Conservation (phyloP, 495 filamentous ascomycete genomes). For the Penicillium herquei region DNA sequence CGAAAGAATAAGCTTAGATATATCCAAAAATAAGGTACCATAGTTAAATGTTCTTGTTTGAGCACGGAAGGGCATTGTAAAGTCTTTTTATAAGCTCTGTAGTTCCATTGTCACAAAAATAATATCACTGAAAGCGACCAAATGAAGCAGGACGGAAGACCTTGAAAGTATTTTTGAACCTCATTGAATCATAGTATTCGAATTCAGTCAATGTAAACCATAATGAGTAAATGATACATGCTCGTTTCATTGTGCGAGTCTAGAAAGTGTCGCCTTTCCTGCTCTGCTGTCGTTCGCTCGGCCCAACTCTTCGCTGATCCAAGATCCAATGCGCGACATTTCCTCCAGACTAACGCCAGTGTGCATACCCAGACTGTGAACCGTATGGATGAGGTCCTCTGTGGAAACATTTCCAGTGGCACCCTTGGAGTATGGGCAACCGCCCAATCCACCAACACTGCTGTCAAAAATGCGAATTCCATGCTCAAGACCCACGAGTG, state of each 20-base stretch:
- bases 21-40: no score
- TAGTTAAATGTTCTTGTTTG: no score
- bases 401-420: conserved; percentile 95
- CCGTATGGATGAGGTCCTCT: conserved; percentile 87
- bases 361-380: conserved; percentile 82
- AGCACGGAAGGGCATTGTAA: no score
- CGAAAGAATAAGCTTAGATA: no score
- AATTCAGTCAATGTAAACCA: neutral
- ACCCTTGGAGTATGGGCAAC: conserved; percentile 90
- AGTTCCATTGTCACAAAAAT: no score
- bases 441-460: conserved; percentile 86
- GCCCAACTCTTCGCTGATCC: conserved; percentile 84
- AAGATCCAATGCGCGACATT: conserved; percentile 77
- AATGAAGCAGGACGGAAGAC: no score
- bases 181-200: no score
- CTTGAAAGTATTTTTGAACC: no score
- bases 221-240: neutral
- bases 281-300: conserved; percentile 72
- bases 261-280: conserved; percentile 71
- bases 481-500: conserved; percentile 79
- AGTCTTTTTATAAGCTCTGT: no score
- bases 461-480: conserved; percentile 89
- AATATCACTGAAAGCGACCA: no score
- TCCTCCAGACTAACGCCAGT: conserved; percentile 86
- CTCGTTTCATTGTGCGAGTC: conserved; percentile 21